Evolutionary conservation across 169 alveolate species (phyloP).

Genomic region (Plasmodium inui): DNA sequence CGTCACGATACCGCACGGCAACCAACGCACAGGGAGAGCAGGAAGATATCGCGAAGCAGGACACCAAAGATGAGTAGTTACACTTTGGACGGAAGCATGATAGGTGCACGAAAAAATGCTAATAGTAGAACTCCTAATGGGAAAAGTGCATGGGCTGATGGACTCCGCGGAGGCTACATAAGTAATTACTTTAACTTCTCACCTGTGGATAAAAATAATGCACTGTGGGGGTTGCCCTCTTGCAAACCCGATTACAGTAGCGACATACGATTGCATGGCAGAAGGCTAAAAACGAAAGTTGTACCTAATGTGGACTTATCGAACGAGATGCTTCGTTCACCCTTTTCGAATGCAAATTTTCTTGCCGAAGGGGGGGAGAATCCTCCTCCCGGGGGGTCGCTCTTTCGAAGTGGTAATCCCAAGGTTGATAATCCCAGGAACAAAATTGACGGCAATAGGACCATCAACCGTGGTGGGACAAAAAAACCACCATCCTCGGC

Average conservation of each 20-base stretch:
- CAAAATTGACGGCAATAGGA: not conserved
- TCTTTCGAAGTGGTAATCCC: not conserved
- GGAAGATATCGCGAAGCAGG: slow-evolving; percentile 3
- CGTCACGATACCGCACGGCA: not conserved
- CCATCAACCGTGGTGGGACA: not conserved
- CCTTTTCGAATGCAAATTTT: not conserved
- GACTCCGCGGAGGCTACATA: slow-evolving; percentile 31
- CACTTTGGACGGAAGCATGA: not conserved
- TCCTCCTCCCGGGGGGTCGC: not conserved
- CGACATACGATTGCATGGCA: slow-evolving; percentile 23
- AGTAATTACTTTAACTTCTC: slow-evolving; percentile 55
- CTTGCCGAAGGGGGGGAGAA: not conserved
- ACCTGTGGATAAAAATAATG: not conserved
- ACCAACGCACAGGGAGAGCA: slow-evolving; percentile 29
- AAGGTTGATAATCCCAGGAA: not conserved
- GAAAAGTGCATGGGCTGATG: slow-evolving; percentile 39
- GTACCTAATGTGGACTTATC: slow-evolving; percentile 26
- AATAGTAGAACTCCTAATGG: not conserved
- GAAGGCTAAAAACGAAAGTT: slow-evolving; percentile 35
- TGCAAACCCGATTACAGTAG: slow-evolving; percentile 5
- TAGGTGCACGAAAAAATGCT: not conserved
- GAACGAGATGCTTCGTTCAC: not conserved
- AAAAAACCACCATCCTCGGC: not conserved
- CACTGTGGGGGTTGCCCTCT: not conserved
- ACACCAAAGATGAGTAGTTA: not conserved